Evolutionary conservation across 169 alveolate species (phyloP).

Genomic region (Plasmodium cynomolgi): DNA sequence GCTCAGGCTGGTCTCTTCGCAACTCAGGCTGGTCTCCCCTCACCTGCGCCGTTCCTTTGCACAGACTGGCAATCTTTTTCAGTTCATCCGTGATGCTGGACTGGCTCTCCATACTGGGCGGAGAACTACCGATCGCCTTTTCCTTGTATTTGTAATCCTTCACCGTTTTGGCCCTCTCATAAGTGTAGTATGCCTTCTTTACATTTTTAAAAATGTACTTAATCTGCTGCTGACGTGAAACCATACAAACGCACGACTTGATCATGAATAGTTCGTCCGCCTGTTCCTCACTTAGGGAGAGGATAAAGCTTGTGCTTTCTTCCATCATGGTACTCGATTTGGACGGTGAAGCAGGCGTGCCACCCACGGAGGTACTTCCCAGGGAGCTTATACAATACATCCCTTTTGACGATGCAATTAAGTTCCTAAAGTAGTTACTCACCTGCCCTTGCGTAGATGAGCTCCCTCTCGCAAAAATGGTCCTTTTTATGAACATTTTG

Average conservation of each 20-base stretch:
- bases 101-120: background rate
- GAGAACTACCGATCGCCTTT: background rate
- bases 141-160: conserved; percentile 44
- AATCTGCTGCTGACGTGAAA: background rate
- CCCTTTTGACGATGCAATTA: background rate
- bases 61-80: background rate
- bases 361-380: background rate
- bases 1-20: background rate
- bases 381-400: background rate
- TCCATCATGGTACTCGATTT: background rate
- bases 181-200: background rate
- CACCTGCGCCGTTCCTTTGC: background rate
- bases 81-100: conserved; percentile 2
- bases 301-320: background rate
- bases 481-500: conserved; percentile 7
- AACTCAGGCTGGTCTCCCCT: background rate
- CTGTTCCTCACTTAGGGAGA: conserved; percentile 1
- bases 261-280: conserved; percentile 5
- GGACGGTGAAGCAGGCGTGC: background rate
- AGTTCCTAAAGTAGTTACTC: background rate
- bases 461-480: background rate
- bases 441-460: background rate
- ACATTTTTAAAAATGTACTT: background rate
- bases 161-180: conserved; percentile 21
- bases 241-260: background rate